A percentile compares a stretch with the other conserved stretches of the same genome.
Conservation (phyloP, 768 basidiomycete species). For the Rubroboletus pulcherrimus region DNA sequence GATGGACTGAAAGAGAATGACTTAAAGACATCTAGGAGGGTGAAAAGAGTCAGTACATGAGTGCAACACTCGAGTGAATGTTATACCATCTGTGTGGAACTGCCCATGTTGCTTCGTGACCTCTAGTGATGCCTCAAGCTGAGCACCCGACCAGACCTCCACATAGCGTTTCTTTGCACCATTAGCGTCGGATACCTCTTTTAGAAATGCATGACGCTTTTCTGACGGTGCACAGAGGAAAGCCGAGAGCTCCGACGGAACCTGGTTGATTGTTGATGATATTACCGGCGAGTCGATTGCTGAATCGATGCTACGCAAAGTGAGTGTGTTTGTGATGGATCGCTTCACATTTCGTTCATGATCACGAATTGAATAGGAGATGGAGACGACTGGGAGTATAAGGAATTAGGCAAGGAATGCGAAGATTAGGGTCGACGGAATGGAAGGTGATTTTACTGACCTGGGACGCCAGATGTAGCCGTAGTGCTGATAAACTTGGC, state of each 20-base stretch:
- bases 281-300: slow-evolving; percentile 5
- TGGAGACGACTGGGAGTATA: slow-evolving; percentile 35
- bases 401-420: no score
- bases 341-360: slow-evolving; percentile 48
- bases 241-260: slow-evolving; percentile 36
- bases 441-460: slow-evolving; percentile 3
- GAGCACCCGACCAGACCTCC: slow-evolving; percentile 53
- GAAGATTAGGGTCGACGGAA: background rate
- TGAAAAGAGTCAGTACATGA: background rate
- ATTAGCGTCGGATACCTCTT: slow-evolving; percentile 29
- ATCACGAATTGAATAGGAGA: slow-evolving; percentile 47
- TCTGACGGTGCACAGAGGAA: slow-evolving; percentile 42
- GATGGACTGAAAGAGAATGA: slow-evolving; percentile 52
- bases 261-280: slow-evolving; percentile 15
- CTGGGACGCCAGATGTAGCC: slow-evolving; percentile 12
- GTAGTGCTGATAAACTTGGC: slow-evolving; percentile 31
- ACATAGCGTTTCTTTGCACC: slow-evolving; percentile 45
- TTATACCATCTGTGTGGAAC: slow-evolving; percentile 60
- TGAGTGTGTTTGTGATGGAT: slow-evolving; percentile 32
- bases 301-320: slow-evolving; percentile 20
- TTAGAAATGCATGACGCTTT: slow-evolving; percentile 43
- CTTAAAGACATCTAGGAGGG: slow-evolving; percentile 45
- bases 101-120: slow-evolving; percentile 56
- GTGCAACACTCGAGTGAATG: background rate
- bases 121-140: slow-evolving; percentile 46